Evolutionary conservation across 768 basidiomycete genomes (phyloP), one percentile per base, ranked within the genome.

Genomic region (Pisolithus tinctorius): DNA sequence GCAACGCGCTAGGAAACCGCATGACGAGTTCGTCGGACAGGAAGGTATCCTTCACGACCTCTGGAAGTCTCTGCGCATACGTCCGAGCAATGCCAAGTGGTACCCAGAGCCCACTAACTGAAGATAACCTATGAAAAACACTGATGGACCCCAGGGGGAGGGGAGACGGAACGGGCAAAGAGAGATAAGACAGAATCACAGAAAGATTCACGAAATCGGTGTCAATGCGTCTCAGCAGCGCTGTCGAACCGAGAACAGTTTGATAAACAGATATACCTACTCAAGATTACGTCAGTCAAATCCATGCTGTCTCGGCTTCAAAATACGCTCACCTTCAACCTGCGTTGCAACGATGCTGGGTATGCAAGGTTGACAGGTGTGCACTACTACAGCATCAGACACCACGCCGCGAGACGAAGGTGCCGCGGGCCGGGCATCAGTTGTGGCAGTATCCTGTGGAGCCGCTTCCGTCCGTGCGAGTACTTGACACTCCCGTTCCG

Each of bases 191-290:
- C 69, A 45, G 77, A 70, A 63, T 73, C 29, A 59, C 58, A 40
- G 83, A 76, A 43, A 88, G 72, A 63, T 88, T 85, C 59, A 88
- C 85, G 57, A 84, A 88, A 60, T 86, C 84, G 31, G 85, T 85
- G 68, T 88, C 86, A 49, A 88, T 81, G 56, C 87, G 82, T 58
- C 87, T 81, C 55, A 88, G 67, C 44, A 88, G 71, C 30, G 75
- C 69, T 47, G 72, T 71, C 7, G 74, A 65, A 38, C 78, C 81
- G 9, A 88, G 73, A 47, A 69, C 72, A 66, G 81, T 84, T 62
- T 84, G 83, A 66, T 87, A 88, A 46, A 88, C 85, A 37, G 84
- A 78, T 50, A 88, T 83, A 57, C 82, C 86, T 88, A 25, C 31
- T 31, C 30, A 60, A 6, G 16, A 53, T 46, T 8, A 41, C n/a